These are phyloP conservation scores for Zygnema cylindricum DNA, from an alignment of 139 green algal species.

Conservation along the genomic window DNA sequence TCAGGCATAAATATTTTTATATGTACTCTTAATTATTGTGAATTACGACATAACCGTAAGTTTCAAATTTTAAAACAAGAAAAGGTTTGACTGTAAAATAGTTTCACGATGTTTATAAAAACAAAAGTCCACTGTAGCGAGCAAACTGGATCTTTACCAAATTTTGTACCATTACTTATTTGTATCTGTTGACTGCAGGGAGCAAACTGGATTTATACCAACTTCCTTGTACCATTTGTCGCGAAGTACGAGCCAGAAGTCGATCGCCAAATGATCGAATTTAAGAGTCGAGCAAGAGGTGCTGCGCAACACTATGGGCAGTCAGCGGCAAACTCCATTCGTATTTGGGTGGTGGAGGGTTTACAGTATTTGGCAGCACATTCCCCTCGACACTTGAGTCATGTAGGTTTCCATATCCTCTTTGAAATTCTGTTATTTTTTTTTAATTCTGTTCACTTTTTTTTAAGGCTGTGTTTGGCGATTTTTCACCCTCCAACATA, in stretches of 20 bases:
- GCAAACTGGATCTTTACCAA: no score
- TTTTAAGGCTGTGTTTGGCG: no score
- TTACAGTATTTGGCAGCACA: background rate
- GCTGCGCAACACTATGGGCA: constrained; percentile 4
- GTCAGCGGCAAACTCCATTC: background rate
- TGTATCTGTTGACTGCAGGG: background rate
- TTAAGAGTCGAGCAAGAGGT: background rate
- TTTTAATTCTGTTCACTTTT: background rate
- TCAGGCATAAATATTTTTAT: no score
- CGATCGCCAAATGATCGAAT: constrained; percentile 21
- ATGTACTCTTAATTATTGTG: no score
- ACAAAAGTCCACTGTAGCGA: no score
- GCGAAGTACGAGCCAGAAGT: constrained; percentile 29
- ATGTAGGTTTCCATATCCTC: background rate
- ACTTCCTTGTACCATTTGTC: constrained; percentile 12
- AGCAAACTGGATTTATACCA: constrained; percentile 16
- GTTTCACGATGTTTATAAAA: no score
- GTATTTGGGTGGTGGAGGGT: background rate
- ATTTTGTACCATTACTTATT: no score
- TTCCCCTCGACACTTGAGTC: background rate
- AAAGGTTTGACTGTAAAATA: no score
- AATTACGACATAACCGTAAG: no score
- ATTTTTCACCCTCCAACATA: no score
- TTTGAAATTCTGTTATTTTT: background rate
- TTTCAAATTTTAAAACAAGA: no score